phyloP scores from a whole-genome alignment of 2,329 filamentous ascomycete species.

The Fusarium gaditjirri region DNA sequence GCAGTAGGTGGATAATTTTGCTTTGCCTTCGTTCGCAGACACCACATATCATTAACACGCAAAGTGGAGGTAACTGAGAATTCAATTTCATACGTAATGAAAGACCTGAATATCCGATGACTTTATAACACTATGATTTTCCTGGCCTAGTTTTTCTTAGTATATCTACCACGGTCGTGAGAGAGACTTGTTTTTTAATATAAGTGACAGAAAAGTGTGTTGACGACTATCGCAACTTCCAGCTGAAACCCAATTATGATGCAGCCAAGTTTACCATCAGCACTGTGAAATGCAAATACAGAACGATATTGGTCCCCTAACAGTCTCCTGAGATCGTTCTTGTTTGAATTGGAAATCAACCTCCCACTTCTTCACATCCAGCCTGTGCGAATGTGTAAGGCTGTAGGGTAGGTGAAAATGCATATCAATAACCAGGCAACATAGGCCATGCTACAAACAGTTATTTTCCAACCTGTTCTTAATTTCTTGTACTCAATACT shows the following conservation, averaged over 20 bases:
- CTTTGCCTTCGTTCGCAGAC: neutral
- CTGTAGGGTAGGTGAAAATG: neutral
- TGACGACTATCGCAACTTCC: neutral
- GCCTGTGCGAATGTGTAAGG: rapidly evolving
- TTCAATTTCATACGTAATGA: neutral
- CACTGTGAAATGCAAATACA: no score
- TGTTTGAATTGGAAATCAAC: neutral
- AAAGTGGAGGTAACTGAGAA: neutral
- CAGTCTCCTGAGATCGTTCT: neutral
- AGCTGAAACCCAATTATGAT: neutral
- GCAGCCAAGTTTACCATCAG: neutral
- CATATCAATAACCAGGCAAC: neutral
- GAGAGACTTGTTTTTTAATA: no score
- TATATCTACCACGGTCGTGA: neutral
- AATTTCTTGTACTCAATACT: rapidly evolving
- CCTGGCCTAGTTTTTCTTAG: neutral
- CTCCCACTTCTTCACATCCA: neutral
- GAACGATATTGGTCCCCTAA: no score
- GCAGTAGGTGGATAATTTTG: neutral
- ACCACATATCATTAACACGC: neutral
- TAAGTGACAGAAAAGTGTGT: neutral
- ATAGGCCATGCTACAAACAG: neutral
- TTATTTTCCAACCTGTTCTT: neutral
- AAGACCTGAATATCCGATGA: neutral
- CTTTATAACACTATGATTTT: neutral